Base-by-base conservation (phyloP, 2,329 filamentous ascomycete genomes). In the Alternaria sp. region DNA sequence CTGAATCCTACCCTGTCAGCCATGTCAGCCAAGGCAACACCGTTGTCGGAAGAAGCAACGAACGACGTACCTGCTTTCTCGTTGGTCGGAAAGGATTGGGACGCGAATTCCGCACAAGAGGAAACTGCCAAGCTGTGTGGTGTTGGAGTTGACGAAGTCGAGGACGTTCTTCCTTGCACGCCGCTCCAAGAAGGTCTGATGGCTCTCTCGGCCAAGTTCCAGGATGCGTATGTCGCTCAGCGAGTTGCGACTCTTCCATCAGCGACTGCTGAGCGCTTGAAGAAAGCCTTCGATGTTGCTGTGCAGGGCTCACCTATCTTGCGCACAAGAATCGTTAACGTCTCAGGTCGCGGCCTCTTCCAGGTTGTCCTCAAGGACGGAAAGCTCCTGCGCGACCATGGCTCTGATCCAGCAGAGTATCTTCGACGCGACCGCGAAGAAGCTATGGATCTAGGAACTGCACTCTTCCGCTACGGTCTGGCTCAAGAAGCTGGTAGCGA, bases 121-220 rank as follows among this genome's bases (percentile, higher is more conserved):
- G 81, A 84, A 55, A 81, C 77, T 10, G 78, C 82, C 4, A 56
- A 74, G 19, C 71, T 79, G 6, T 81, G 79, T 51, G 68, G 65
- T 28, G 62, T 75, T 0, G 60, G 73, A 15, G 54, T 58, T 12
- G 66, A 54, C 6, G 57, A 59, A 0, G 71, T 83, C 6, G 78
- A 81, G 52, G 81, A 82, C 51, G 64, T 82, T 0, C 82, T 81
- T 57, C 79, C 79, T 28, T 83, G 81, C 59, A 82, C 80, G 4
- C 78, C 81, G 5, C 68, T 80, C 11, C 81, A 83, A 61, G 80
- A 82, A 66, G 78, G 77, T 9, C 70, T 83, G 6, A 78, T 83
- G 68, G 78, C 81, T 0, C 74, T 81, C 4, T 80, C 79, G 1
- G 75, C 74, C 12, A 81, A 79, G 52, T 78, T 76, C 11, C 64